Evolutionary conservation across 139 green algal genomes (phyloP).

Genomic region (Chlamydomonas applanata): DNA sequence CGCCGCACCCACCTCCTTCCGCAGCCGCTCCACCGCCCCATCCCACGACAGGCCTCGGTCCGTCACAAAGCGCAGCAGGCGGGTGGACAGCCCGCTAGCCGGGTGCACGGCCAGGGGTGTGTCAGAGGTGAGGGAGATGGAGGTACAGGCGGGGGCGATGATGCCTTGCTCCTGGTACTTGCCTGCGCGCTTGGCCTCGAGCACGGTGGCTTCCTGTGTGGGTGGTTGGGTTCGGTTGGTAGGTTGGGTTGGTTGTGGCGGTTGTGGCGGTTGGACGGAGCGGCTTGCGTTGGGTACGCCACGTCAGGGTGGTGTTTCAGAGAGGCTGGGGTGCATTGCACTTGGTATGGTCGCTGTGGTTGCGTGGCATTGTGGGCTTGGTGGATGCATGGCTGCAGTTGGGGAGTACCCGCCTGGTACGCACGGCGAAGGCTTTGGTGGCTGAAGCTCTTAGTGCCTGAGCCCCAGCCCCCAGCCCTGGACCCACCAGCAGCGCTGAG

Average conservation of each 20-base stretch:
- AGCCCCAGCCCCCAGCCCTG: background rate
- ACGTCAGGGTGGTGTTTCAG: no score
- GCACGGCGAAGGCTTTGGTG: background rate
- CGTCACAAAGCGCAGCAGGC: slow-evolving; percentile 14
- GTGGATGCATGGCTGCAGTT: no score
- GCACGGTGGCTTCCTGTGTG: background rate
- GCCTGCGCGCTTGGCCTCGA: background rate
- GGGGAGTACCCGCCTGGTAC: no score
- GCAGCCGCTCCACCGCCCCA: slow-evolving; percentile 27
- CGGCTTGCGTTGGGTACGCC: background rate
- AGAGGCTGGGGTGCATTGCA: no score
- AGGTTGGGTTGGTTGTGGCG: background rate
- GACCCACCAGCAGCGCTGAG: background rate
- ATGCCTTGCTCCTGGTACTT: slow-evolving; percentile 43
- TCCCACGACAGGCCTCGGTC: slow-evolving; percentile 46
- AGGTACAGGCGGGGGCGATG: slow-evolving; percentile 40
- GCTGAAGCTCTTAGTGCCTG: background rate
- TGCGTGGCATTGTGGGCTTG: no score
- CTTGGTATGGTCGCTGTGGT: no score
- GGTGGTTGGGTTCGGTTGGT: background rate
- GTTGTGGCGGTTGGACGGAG: background rate
- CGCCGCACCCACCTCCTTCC: slow-evolving; percentile 38
- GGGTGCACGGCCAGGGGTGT: background rate
- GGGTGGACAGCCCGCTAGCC: background rate
- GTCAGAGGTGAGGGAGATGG: slow-evolving; percentile 19